Conservation (phyloP, 768 basidiomycete genomes). For the Phylloporus arenicola region DNA sequence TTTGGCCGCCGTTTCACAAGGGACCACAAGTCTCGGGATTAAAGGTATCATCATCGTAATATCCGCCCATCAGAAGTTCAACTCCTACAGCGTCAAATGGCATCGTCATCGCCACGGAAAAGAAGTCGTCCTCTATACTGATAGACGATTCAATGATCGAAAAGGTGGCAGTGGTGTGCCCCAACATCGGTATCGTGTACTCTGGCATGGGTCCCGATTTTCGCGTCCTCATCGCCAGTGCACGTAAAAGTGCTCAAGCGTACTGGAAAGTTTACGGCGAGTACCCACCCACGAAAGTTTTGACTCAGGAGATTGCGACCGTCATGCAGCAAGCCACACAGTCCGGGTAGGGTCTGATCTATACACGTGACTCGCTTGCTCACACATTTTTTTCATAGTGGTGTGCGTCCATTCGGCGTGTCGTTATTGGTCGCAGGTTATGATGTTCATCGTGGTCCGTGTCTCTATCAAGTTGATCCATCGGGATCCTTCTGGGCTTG, state of each 20-base stretch:
- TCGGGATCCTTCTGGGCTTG: conserved; percentile 99
- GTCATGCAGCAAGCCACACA: conserved; percentile 99
- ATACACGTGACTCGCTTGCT: conserved; percentile 21
- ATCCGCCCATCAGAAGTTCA: conserved; percentile 18
- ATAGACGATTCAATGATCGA: conserved; percentile 98
- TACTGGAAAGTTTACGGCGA: conserved; percentile 99
- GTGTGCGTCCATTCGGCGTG: conserved; percentile 98
- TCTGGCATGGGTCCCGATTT: conserved; percentile 99
- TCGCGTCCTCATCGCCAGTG: conserved; percentile 87
- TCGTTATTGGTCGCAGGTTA: conserved; percentile 96
- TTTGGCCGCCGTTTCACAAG: conserved; percentile 89
- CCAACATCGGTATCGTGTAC: conserved; percentile 99
- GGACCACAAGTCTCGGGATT: conserved; percentile 96
- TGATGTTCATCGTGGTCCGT: conserved; percentile 91
- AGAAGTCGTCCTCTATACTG: conserved; percentile 96
- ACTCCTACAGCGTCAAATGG: conserved; percentile 83
- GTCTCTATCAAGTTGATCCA: conserved; percentile 98
- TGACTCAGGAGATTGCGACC: conserved; percentile 96
- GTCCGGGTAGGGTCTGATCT: conserved; percentile 66
- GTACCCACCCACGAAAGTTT: conserved; percentile 92
- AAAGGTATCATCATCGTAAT: conserved; percentile 62
- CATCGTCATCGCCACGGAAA: conserved; percentile 98
- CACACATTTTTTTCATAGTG: conserved; percentile 51
- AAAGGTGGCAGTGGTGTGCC: conserved; percentile 94
- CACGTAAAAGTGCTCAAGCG: conserved; percentile 95